These are phyloP conservation scores for Fusarium xylarioides DNA, from an alignment of 2,329 filamentous ascomycete genomes.

Conservation along the genomic window DNA sequence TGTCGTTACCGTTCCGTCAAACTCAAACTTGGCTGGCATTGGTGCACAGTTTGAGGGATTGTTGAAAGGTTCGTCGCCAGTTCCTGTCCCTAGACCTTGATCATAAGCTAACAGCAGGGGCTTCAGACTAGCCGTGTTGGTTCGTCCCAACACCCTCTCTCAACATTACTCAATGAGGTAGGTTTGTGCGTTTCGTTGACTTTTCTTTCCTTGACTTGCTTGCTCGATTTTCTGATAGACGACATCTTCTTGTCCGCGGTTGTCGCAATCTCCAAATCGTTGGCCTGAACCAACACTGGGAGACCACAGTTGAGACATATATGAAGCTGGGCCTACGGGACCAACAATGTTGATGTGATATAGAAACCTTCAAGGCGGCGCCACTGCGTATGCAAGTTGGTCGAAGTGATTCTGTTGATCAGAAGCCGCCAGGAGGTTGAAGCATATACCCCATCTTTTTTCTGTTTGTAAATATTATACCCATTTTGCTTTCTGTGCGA, in stretches of 20 bases:
- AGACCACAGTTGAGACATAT: neutral
- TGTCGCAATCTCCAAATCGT: neutral
- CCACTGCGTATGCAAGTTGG: neutral
- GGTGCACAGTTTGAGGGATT: slow-evolving; percentile 9
- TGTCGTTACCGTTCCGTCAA: neutral
- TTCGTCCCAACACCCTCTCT: neutral
- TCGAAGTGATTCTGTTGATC: neutral
- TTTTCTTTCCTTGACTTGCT: neutral
- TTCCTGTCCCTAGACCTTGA: neutral
- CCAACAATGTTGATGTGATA: neutral
- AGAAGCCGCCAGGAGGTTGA: neutral
- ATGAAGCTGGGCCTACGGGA: neutral
- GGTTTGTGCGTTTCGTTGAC: neutral
- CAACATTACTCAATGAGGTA: neutral
- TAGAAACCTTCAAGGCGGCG: neutral
- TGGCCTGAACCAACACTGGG: neutral
- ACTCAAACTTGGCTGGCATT: neutral
- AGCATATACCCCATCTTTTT: neutral
- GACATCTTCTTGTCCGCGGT: neutral
- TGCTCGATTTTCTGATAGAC: neutral
- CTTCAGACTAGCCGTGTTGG: neutral
- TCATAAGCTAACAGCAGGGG: neutral
- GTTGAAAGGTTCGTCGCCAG: neutral
- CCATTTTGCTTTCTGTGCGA: neutral
- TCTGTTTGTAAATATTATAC: neutral